Base-by-base conservation (phyloP, 2,329 filamentous ascomycete species). In the Ophiostoma sp. region DNA sequence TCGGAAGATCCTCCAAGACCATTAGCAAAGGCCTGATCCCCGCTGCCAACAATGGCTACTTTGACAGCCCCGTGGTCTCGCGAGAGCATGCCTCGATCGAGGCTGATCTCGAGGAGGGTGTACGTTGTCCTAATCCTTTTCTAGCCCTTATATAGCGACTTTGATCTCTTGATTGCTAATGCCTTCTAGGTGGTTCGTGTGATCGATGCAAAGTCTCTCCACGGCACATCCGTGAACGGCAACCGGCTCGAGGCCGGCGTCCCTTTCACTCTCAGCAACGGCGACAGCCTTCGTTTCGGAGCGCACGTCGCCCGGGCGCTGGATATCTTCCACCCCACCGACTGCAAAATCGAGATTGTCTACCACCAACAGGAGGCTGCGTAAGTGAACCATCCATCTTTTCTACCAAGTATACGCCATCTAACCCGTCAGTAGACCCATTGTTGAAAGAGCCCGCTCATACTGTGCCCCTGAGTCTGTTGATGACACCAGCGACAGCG, bases 41-140 rank as follows among this genome's bases (percentile, higher is more conserved):
- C 4, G 73, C 73, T 4, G 2, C 52, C 0, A 73, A 73, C 49
- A 92, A 92, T 76, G 85, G 82, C 16, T 91, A 82, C 82, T 89
- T 91, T 69, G 85, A 91, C 72, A 89, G 85, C 68, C 85, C 89
- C 0, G 89, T 92, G 47, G 89, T 92, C 81, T 91, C 89, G 38
- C 82, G 89, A 62, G 76, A 85, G 11, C 89, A 92, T 77, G 90
- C 89, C 16, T 77, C 83, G 60, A 74, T 89, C 4, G 72, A 74
- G 16, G 79, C 83, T 4, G 77, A 83, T 65, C 73, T 79, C 9
- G 75, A 80, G 2, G 73, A 75, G 6, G 79, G 82, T 75, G 85
- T 85, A 76, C 41, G 14, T 67, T 5, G 12, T 55, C 64, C 12
- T 12, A 38, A 14, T 36, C 3, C 27, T 4, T 27, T 36, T 49